These are phyloP conservation scores for Sanchytrium tribonematis DNA, from an alignment of 371 early-diverging fungal genomes.

Conservation along the genomic window DNA sequence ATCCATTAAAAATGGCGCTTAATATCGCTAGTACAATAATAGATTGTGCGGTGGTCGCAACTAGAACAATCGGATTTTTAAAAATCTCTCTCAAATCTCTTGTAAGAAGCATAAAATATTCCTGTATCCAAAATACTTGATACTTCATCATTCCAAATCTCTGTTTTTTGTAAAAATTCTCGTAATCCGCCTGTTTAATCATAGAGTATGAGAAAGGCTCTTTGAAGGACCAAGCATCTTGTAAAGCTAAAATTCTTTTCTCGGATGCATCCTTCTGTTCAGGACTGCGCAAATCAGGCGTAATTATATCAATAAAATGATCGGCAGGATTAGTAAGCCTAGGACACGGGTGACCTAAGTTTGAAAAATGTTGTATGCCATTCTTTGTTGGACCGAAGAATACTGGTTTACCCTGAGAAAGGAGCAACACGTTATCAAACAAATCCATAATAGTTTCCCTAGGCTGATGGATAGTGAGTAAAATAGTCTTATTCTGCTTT, in stretches of 20 bases:
- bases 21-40: conserved; percentile 7
- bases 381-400: conserved; percentile 10
- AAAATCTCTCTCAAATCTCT: background rate
- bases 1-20: conserved; percentile 16
- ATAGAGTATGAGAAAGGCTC: too few relatives aligned
- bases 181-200: background rate
- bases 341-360: conserved; percentile 7
- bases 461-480: conserved; percentile 27
- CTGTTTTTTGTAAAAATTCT: background rate
- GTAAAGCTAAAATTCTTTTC: background rate
- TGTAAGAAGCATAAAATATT: background rate
- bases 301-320: conserved; percentile 10
- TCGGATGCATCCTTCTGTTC: background rate
- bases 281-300: conserved; percentile 4
- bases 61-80: conserved; percentile 3
- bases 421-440: conserved; percentile 25
- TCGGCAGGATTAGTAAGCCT: conserved; percentile 7
- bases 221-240: background rate
- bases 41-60: background rate
- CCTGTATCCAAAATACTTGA: background rate
- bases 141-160: background rate
- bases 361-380: conserved; percentile 7
- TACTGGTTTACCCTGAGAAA: conserved; percentile 13
- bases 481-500: conserved; percentile 3
- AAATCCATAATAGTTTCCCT: conserved; percentile 14